Conservation (phyloP, 345 rosid species). For the Brassica juncea region DNA sequence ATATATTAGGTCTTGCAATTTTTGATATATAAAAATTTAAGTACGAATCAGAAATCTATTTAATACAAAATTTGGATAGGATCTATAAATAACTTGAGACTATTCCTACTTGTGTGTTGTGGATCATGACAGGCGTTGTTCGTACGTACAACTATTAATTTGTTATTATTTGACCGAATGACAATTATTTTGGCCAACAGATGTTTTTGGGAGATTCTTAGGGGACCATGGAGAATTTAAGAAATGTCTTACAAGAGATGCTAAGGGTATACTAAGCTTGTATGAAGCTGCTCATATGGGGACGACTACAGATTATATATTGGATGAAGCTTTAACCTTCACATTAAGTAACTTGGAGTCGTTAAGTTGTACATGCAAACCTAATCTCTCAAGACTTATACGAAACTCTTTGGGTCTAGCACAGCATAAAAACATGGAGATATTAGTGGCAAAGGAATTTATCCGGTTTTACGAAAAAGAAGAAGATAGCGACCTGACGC, state of each 20-base stretch:
- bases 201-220: too few species aligned
- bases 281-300: slow-evolving; percentile 44
- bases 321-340: slow-evolving; percentile 38
- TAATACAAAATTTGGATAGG: not conserved
- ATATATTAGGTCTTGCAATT: too few species aligned
- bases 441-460: too few species aligned
- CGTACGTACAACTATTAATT: not conserved
- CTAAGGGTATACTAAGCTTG: slow-evolving; percentile 38
- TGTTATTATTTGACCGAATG: too few species aligned
- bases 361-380: not conserved
- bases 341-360: slow-evolving; percentile 12
- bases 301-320: slow-evolving; percentile 35
- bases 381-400: slow-evolving; percentile 19
- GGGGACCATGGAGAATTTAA: slow-evolving; percentile 31
- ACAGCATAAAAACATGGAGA: too few species aligned
- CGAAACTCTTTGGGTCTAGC: not conserved
- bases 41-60: not conserved
- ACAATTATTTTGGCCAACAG: too few species aligned
- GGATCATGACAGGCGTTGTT: not conserved
- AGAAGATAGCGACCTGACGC: too few species aligned
- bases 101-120: not conserved
- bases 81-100: not conserved
- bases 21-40: too few species aligned
- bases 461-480: too few species aligned
- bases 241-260: slow-evolving; percentile 20